phyloP scores from a whole-genome alignment of 1,284 basidiomycete genomes.

The Schizophyllum commune region DNA sequence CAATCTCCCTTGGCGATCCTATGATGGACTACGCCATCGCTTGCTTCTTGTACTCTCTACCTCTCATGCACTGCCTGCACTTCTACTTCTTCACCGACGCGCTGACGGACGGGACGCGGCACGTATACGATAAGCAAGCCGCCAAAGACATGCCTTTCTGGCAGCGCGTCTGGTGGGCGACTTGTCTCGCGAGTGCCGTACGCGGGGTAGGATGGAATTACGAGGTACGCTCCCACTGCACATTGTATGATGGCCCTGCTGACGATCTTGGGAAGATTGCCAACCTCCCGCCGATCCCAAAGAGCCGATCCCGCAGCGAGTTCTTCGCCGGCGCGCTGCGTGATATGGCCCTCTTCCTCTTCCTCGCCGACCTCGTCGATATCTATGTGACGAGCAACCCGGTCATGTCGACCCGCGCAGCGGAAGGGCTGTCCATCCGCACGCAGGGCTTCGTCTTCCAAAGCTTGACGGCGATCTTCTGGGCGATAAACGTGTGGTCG shows the following conservation, averaged over 20 bases:
- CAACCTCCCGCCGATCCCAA: neutral
- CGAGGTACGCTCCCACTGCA: conserved; percentile 1
- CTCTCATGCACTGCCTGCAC: neutral
- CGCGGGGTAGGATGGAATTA: conserved; percentile 8
- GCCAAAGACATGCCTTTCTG: neutral
- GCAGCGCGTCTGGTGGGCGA: conserved; percentile 5
- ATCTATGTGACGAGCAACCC: neutral
- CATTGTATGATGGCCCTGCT: neutral
- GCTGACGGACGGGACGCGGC: neutral
- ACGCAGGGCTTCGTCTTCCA: neutral
- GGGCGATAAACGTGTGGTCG: neutral
- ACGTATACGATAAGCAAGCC: neutral
- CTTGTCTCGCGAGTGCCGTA: conserved; percentile 1
- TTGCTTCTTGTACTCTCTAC: neutral
- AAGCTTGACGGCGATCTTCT: neutral
- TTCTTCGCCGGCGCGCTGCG: neutral
- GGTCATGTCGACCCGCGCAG: neutral
- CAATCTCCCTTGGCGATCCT: neutral
- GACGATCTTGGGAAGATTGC: neutral
- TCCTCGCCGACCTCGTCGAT: neutral
- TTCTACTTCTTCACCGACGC: neutral
- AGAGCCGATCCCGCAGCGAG: neutral
- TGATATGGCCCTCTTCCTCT: neutral
- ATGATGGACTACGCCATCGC: neutral
- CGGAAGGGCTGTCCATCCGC: neutral